Base-by-base conservation (phyloP, 805 yeast species). In the Schwanniomyces pseudopolymorphus region DNA sequence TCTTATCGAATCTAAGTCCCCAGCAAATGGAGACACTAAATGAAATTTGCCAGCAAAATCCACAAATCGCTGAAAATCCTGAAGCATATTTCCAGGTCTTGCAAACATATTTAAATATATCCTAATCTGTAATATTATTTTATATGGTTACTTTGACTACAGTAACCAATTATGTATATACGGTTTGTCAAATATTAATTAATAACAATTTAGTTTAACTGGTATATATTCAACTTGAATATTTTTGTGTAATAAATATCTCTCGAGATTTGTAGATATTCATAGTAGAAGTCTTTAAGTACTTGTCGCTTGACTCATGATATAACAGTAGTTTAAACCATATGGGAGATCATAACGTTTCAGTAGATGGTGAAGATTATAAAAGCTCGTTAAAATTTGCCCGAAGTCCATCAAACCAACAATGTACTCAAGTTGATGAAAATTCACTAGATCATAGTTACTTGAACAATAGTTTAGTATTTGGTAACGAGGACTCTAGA, bases 381-480 rank as follows among this genome's bases (percentile, higher is more conserved):
- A 35, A 33, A 9, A 37, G 28, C 14, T 42, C 44, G 21, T 31
- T 33, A 24, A 14, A 19, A 20, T 25, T 26, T 25, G 22, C 14
- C 25, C 39, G 22, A 24, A 25, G 28, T 22, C 24, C 21, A 4
- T 13, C 20, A 17, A 42, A 33, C 10, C 40, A 38, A 24, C 20
- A 24, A 14, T 5, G n/a, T 3, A 38, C 40, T 1, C 28, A 38
- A 14, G 20, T 22, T 22, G 28, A 14, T 38, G 40, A 38, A 10
- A n/a, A 31, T 14, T 25, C 33, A 8, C 22, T 42, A n/a, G 45
- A 38, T 17, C 20, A 41, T n/a, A 42, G 14, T 11, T 25, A 42
- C 38, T 42, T 57, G 28, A 59, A 61, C 43, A 61, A 60, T 45
- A 66, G 71, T 45, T 58, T 67, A 36, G 63, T 66, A 9, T 67